Base-by-base conservation (phyloP, 345 rosid species). In the Chamaenerion angustifolium region DNA sequence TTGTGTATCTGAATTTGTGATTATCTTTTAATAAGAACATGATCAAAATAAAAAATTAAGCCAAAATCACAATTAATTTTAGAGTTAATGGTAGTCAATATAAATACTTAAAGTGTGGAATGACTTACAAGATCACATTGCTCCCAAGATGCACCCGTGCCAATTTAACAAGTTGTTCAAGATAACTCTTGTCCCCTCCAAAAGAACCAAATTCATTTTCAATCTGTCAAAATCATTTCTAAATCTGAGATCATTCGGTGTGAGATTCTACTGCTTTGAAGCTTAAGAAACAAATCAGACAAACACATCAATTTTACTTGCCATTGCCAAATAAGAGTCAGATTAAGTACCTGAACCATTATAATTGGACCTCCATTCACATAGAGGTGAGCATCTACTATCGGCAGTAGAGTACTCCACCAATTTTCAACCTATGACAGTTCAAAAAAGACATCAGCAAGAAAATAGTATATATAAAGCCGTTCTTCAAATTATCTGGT, bases 171-270 rank as follows among this genome's bases (percentile, higher is more conserved):
- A 90, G 72, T 65, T 77, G 76, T 46, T 55, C 73, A 63, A 90
- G 90, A 72, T 90, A 90, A 48, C 65, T 68, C 79, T 85, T 77
- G 63, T 90, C 98, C 49, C 81, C 75, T 49, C 95, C 98, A 76
- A 71, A 90, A 37, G 98, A 90, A 45, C 98, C 98, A 70, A 68
- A 90, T 71, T 90, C 98, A 76, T 90, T 85, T 78, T 90, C 95
- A 55, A 86, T 76, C 98, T 90, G 83, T 52, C 48, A 61, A 65
- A 48, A 31, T 0, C 8, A 49, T 23, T 12, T 12, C 12, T n/a
- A 7, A 4, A 12, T 4, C 10, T 4, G 14, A 27, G 41, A 4
- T 49, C 11, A 25, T 8, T 16, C 35, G n/a, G 41, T 18, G 0
- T 4, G 52, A 13, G 37, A 21, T 40, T 13, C 11, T 40, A 41